A percentile compares a stretch with the other conserved stretches of the same genome.
phyloP scores from a whole-genome alignment of 495 filamentous ascomycete species.

The Trichodelitschia bisporula region DNA sequence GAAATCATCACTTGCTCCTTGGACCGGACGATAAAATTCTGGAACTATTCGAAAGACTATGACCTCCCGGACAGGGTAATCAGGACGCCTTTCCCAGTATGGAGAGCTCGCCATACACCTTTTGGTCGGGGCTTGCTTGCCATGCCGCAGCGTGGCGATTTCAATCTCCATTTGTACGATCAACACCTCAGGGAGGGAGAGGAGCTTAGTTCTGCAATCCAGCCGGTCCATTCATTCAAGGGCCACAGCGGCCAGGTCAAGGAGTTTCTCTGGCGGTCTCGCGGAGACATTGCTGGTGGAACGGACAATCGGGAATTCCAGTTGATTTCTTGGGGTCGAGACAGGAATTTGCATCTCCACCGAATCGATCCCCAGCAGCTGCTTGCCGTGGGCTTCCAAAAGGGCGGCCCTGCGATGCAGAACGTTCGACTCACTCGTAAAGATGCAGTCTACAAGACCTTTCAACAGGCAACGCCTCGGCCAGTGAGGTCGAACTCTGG shows the following conservation, averaged over 20 bases:
- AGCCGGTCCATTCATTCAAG: constrained; percentile 44
- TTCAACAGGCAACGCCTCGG: constrained; percentile 17
- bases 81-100: constrained; percentile 63
- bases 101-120: constrained; percentile 82
- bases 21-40: constrained; percentile 84
- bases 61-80: constrained; percentile 51
- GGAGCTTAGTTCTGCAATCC: constrained; percentile 20
- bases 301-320: constrained; percentile 82
- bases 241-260: constrained; percentile 74
- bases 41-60: constrained; percentile 46
- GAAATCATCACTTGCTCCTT: constrained; percentile 69
- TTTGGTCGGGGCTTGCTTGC: constrained; percentile 72
- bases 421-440: constrained; percentile 53
- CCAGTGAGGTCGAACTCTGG: too few species aligned
- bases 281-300: constrained; percentile 44
- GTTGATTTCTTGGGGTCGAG: constrained; percentile 77
- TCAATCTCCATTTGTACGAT: constrained; percentile 69
- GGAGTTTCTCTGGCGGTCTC: constrained; percentile 77
- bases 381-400: constrained; percentile 49
- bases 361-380: constrained; percentile 39
- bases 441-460: constrained; percentile 69
- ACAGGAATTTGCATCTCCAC: constrained; percentile 61
- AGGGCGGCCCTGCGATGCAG: constrained; percentile 35
- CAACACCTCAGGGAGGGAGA: constrained; percentile 25
- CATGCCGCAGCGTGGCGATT: constrained; percentile 76